Base-by-base conservation (phyloP, 495 filamentous ascomycete genomes). In the Penicillium flavigenum region DNA sequence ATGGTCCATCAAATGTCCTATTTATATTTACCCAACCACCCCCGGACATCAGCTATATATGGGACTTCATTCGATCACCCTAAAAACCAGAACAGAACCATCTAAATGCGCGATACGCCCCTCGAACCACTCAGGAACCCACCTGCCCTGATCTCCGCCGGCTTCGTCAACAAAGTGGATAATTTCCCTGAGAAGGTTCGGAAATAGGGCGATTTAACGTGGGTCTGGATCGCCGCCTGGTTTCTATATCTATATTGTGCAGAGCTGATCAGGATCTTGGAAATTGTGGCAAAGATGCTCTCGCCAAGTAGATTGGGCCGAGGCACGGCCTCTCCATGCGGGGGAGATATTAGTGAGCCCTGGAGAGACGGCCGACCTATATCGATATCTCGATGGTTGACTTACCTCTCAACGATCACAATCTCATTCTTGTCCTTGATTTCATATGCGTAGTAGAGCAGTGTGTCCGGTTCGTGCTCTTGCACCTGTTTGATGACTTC, bases 331-430 rank as follows among this genome's bases (percentile, higher is more conserved):
- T 53, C 24, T 34, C 39, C 32, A 19, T 24, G 50, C 39, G 52
- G 52, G 42, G 29, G 26, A 19, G 19, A 11, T n/a, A 36, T 19
- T 16, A 14, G 22, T 17, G 50, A 42, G 27, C 27, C 27, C 27
- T 19, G 16, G 36, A 29, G 9, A 3, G 50, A 9, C 3, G 22
- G 22, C 22, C 22, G 27, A n/a, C 26, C 6, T 42, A 20, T 29
- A 39, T 22, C 14, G 17, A 36, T 10, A 3, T 29, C 16, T 24
- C 8, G 19, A 29, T 34, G 44, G 12, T 26, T 17, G 12, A 51
- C 62, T 51, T 27, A 74, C 72, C 68, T 62, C 54, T 74, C 70
- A 4, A 74, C 61, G 19, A 72, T 62, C n/a, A 69, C 61, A 42
- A 74, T 67, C 46, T 71, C 70, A 7, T 68, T 63, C 29, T 67